Percentiles rank a stretch among this genome's conserved stretches.
phyloP scores from a whole-genome alignment of 2,329 filamentous ascomycete genomes.

The Aureobasidium sp. region DNA sequence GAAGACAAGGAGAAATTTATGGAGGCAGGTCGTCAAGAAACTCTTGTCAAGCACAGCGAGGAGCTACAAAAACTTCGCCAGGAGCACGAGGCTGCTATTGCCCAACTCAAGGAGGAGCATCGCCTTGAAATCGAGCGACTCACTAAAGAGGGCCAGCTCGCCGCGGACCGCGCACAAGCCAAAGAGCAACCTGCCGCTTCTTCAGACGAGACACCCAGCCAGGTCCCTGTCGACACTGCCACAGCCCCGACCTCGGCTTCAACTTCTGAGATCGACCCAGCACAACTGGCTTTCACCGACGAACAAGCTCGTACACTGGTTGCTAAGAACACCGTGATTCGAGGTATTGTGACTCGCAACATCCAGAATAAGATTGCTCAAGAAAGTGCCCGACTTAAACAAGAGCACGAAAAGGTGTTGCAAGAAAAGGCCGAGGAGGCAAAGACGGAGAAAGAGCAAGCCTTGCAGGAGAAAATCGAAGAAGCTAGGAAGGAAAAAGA shows the following conservation, averaged over 20 bases:
- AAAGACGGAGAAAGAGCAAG: slow-evolving; percentile 31
- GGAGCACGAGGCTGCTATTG: slow-evolving; percentile 40
- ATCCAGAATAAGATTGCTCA: slow-evolving; percentile 44
- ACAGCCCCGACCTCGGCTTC: not conserved
- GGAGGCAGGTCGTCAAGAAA: slow-evolving; percentile 30
- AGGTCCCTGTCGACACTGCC: slow-evolving; percentile 16
- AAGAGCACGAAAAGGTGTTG: slow-evolving; percentile 26
- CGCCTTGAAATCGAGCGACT: slow-evolving; percentile 32
- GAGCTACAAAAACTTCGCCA: slow-evolving; percentile 43
- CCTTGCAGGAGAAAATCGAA: slow-evolving; percentile 17
- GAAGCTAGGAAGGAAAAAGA: slow-evolving; percentile 25
- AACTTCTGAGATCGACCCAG: slow-evolving; percentile 17
- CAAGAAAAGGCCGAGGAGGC: slow-evolving; percentile 26
- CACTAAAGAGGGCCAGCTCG: slow-evolving; percentile 30
- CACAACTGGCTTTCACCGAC: slow-evolving; percentile 38
- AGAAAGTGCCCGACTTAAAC: slow-evolving; percentile 34
- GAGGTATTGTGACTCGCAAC: slow-evolving; percentile 50
- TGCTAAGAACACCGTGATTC: slow-evolving; percentile 43
- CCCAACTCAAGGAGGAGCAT: slow-evolving; percentile 33
- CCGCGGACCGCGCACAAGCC: slow-evolving; percentile 31
- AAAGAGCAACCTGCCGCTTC: slow-evolving; percentile 25
- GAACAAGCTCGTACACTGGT: slow-evolving; percentile 46
- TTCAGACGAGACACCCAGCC: slow-evolving; percentile 27
- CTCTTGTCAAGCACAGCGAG: slow-evolving; percentile 39
- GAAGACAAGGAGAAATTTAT: slow-evolving; percentile 36